Conservation (phyloP, 345 rosid species). For the Murraya koenigii region DNA sequence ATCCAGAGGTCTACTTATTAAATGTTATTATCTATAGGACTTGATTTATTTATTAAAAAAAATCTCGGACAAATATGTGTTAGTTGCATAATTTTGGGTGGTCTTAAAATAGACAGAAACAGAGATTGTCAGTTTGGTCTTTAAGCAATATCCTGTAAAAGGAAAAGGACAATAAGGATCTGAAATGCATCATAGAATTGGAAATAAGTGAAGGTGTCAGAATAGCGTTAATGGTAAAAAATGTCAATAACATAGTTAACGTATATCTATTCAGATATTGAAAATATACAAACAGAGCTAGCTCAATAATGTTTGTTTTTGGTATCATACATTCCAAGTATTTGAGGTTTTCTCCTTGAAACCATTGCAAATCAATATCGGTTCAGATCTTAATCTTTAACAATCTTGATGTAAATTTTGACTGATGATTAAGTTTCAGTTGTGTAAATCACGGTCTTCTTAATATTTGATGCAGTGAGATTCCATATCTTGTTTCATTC, state of each 20-base stretch:
- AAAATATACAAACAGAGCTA: background rate
- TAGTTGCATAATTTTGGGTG: background rate
- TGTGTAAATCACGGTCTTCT: background rate
- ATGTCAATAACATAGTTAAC: background rate
- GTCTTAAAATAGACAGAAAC: background rate
- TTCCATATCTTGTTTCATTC: background rate
- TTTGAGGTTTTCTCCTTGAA: background rate
- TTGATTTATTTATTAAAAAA: background rate
- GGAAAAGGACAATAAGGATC: background rate
- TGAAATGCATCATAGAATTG: background rate
- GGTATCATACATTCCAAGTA: background rate
- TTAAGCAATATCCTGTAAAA: background rate
- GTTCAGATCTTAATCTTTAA: background rate
- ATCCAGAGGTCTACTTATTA: background rate
- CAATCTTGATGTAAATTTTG: background rate
- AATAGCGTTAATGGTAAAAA: background rate
- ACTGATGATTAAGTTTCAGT: background rate
- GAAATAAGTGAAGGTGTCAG: background rate
- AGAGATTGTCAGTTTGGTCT: background rate
- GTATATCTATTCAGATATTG: background rate
- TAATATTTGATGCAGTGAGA: background rate
- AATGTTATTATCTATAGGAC: background rate
- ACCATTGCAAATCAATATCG: background rate
- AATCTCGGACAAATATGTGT: background rate
- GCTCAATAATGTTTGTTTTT: background rate